These are phyloP conservation scores for Pythium insidiosum DNA, from an alignment of 352 stramenopile genomes.

Conservation along the genomic window DNA sequence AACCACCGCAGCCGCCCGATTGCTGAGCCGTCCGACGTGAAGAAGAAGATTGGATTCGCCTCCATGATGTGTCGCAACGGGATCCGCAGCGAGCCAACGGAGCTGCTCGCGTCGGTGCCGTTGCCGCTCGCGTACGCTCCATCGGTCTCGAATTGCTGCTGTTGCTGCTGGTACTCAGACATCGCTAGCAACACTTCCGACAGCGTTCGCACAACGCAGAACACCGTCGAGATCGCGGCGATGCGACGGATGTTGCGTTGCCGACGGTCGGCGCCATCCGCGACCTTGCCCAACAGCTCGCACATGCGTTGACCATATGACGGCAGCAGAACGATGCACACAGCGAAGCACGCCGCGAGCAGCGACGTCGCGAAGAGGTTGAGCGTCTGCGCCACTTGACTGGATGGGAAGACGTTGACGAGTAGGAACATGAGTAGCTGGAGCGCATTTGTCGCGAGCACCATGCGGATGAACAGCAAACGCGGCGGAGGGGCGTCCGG, in stretches of 20 bases:
- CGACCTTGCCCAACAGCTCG: constrained; percentile 41
- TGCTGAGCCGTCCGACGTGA: constrained; percentile 21
- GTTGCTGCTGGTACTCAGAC: constrained; percentile 25
- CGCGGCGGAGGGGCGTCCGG: constrained; percentile 23
- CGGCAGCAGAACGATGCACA: constrained; percentile 39
- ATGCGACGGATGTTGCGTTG: constrained; percentile 58
- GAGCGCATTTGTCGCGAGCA: constrained; percentile 35
- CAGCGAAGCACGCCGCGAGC: constrained; percentile 38
- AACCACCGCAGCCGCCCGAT: constrained; percentile 37
- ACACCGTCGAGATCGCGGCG: constrained; percentile 38
- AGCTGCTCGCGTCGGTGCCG: constrained; percentile 3
- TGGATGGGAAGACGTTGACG: constrained; percentile 18
- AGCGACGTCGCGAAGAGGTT: constrained; percentile 36
- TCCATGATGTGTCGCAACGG: constrained; percentile 37
- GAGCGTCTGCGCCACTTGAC: constrained; percentile 25
- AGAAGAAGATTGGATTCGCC: constrained; percentile 58
- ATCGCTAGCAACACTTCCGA: constrained; percentile 35
- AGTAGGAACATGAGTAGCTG: constrained; percentile 40
- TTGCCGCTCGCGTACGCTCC: neutral
- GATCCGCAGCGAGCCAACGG: constrained; percentile 21
- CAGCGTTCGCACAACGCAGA: constrained; percentile 43
- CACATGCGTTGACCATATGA: constrained; percentile 51
- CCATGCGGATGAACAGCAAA: constrained; percentile 46
- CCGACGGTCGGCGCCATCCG: constrained; percentile 31
- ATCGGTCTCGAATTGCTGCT: neutral